Base-by-base conservation (phyloP, 1,139 yeast genomes). In the Candida sp. region DNA sequence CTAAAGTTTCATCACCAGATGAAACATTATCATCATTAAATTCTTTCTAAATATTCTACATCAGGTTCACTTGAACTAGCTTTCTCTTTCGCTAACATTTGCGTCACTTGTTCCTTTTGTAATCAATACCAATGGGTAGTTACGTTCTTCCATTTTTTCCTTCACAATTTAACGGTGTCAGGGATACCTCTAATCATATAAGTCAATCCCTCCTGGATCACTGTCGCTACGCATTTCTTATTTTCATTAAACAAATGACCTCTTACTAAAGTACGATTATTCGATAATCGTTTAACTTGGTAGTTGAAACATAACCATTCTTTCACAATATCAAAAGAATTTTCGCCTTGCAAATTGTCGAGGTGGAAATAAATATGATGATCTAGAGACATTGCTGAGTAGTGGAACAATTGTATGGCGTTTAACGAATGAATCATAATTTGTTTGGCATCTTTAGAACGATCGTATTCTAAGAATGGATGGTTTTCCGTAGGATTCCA, bases 381-480 rank as follows among this genome's bases (percentile, higher is more conserved):
- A 49, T 73, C 78, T 34, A 73, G 55, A 3, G 77, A 70, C 77
- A 73, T 73, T 29, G 78, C 78, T 46, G 69, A 68, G 55, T 73
- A 73, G 50, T 73, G 79, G 51, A 63, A 70, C 11, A 73, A 43
- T 45, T 73, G 79, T 37, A 71, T 48, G 5, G 65, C 64, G 47
- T 73, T 73, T 40, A 73, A 54, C 7, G 76, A 64, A 4, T 52
- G 45, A n/a, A 58, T 47, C 60, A 73, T 55, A 45, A 70, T 51
- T 21, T 48, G 36, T 22, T 64, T 51, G 0, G 76, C 75, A 48
- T 70, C 73, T 38, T 57, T 57, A 11, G 49, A 52, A 19, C 57
- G 60, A 48, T 73, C 77, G 34, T 55, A 68, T 7, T 64, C 70
- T 37, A 62, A 60, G 25, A 55, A 56, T 6, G 66, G 60, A 38